Conservation (phyloP, 768 basidiomycete species). For the Hygrocybe punicea region DNA sequence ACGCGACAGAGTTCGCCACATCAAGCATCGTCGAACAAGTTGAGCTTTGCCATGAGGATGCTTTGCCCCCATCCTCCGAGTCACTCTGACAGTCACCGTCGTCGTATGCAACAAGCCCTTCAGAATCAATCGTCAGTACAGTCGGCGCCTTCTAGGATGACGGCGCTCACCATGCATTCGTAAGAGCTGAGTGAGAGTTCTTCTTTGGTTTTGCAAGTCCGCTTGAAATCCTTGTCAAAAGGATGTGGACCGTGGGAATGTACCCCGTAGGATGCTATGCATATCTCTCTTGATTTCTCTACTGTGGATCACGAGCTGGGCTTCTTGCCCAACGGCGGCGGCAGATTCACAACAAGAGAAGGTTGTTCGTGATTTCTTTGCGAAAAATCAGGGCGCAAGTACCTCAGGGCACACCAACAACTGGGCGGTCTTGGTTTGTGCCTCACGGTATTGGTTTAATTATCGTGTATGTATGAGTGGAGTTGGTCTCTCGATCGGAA, state of each 20-base stretch:
- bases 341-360: conserved; percentile 33
- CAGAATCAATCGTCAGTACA: background rate
- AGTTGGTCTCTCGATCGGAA: background rate
- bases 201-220: background rate
- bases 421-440: conserved; percentile 95
- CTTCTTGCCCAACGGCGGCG: conserved; percentile 30
- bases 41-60: background rate
- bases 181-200: background rate
- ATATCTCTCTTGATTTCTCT: conserved; percentile 33
- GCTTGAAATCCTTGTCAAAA: no score
- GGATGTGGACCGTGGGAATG: no score
- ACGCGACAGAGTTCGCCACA: conserved; percentile 15
- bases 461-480: conserved; percentile 66
- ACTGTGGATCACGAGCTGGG: conserved; percentile 36
- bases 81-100: conserved; percentile 65
- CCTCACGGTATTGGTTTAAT: conserved; percentile 98
- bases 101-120: conserved; percentile 62
- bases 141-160: background rate
- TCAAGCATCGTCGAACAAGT: background rate
- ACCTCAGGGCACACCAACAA: conserved; percentile 81
- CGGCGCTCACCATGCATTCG: conserved; percentile 17
- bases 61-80: no score
- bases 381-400: conserved; percentile 32
- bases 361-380: conserved; percentile 47
- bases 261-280: conserved; percentile 27